Evolutionary conservation across 1,139 yeast genomes (phyloP), one percentile per base, ranked within the genome.

Genomic region (Blastobotrys apis): DNA sequence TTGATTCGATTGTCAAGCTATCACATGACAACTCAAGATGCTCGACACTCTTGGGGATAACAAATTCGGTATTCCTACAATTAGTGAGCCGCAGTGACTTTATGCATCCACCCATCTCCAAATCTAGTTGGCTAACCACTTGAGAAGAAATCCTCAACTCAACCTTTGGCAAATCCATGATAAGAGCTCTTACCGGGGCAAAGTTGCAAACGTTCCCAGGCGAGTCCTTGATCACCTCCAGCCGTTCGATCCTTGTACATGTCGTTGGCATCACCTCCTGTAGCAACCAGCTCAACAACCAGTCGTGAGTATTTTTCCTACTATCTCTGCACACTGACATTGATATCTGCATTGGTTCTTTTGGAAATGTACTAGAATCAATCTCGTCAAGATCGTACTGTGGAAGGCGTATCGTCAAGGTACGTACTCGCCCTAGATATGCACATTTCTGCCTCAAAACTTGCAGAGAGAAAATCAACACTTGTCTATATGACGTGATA

Each of bases 391-490:
- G 9, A 22, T 33, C 15, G 33, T 20, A 26, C 3, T 9, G 34
- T 9, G 37, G 43, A 20, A 39, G 17, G 17, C 43, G 37, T 10
- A 39, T 25, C 4, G 43, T 39, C 21, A 39, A 19, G 10, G n/a
- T n/a, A 4, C 17, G 23, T 13, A 39, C 33, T 8, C 20, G 20
- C 29, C 17, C n/a, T 10, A 17, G 5, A 19, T 12, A 25, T 13
- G 13, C 20, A 13, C 33, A 6, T n/a, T 29, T 13, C 6, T 21
- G n/a, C 16, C 33, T 6, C 8, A 29, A 13, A 17, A 37, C 13
- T 6, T 29, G 33, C 19, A 20, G 15, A 13, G 36, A 19, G 16
- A 16, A 21, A 5, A 33, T 8, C 13, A 33, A 16, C 23, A 33
- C 9, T 10, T 33, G 36, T 9, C 17, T 19, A 20, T 20, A 25